Evolutionary conservation across 1,284 basidiomycete genomes (phyloP).

Genomic region (Hemileia vastatrix): DNA sequence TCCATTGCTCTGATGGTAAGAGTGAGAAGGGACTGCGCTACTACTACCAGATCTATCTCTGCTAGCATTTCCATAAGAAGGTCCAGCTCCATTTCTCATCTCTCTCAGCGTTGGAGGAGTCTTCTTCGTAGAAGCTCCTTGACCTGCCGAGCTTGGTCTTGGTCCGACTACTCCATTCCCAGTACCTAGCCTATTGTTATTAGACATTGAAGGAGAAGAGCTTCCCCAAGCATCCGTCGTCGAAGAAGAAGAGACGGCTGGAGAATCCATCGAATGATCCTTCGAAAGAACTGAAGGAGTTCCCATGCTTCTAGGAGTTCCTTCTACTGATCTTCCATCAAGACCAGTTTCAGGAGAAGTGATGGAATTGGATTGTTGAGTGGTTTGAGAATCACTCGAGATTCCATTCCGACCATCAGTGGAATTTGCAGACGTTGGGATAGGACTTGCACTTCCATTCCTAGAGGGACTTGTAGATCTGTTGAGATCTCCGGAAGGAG

Average conservation of each 20-base stretch:
- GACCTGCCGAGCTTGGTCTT: background rate
- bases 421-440: background rate
- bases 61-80: background rate
- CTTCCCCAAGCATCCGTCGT: background rate
- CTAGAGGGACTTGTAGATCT: slow-evolving; percentile 7
- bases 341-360: background rate
- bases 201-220: background rate
- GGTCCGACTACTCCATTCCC: background rate
- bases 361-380: background rate
- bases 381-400: background rate
- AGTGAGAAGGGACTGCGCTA: background rate
- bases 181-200: background rate
- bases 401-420: background rate
- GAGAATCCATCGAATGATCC: background rate
- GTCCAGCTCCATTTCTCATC: background rate
- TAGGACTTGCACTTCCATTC: background rate
- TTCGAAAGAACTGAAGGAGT: background rate
- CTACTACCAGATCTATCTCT: background rate
- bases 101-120: background rate
- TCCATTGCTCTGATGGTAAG: background rate
- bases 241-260: background rate
- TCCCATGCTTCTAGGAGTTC: background rate
- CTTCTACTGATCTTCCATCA: background rate
- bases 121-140: background rate
- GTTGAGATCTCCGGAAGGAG: slow-evolving; percentile 12